Conservation (phyloP, 805 yeast species). For the Yarrowia alimentaria region DNA sequence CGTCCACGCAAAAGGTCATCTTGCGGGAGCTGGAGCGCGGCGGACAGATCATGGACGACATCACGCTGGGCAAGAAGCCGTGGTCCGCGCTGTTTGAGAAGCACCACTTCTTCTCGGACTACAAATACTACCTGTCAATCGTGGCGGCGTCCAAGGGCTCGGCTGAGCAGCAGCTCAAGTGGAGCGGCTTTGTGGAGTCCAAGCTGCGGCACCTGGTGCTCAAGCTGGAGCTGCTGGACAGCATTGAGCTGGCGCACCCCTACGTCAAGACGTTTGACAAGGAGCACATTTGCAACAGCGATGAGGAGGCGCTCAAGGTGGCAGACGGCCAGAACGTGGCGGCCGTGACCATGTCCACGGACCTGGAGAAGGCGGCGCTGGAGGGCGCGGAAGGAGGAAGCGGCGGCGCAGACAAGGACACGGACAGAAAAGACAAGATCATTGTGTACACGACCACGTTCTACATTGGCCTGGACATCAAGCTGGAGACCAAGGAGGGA, state of each 20-base stretch:
- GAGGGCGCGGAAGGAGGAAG: slow-evolving; percentile 34
- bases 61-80: slow-evolving; percentile 55
- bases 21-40: slow-evolving; percentile 80
- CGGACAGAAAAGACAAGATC: slow-evolving; percentile 29
- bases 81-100: slow-evolving; percentile 78
- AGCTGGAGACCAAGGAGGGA: slow-evolving; percentile 48
- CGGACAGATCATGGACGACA: slow-evolving; percentile 63
- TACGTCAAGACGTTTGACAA: slow-evolving; percentile 72
- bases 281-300: slow-evolving; percentile 48
- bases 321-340: slow-evolving; percentile 61
- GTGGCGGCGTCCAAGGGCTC: slow-evolving; percentile 72
- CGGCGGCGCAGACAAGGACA: slow-evolving; percentile 36
- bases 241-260: slow-evolving; percentile 85
- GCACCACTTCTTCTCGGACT: slow-evolving; percentile 77
- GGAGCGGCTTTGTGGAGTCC: slow-evolving; percentile 93
- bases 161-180: slow-evolving; percentile 79
- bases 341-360: slow-evolving; percentile 18
- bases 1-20: slow-evolving; percentile 81
- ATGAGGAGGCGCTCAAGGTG: slow-evolving; percentile 56
- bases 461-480: slow-evolving; percentile 73
- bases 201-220: slow-evolving; percentile 76
- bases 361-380: slow-evolving; percentile 32
- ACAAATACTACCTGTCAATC: slow-evolving; percentile 82
- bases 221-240: slow-evolving; percentile 74
- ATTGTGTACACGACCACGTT: slow-evolving; percentile 66